Base-by-base conservation (phyloP, 139 green algal genomes). In the Asterochloris erici region DNA sequence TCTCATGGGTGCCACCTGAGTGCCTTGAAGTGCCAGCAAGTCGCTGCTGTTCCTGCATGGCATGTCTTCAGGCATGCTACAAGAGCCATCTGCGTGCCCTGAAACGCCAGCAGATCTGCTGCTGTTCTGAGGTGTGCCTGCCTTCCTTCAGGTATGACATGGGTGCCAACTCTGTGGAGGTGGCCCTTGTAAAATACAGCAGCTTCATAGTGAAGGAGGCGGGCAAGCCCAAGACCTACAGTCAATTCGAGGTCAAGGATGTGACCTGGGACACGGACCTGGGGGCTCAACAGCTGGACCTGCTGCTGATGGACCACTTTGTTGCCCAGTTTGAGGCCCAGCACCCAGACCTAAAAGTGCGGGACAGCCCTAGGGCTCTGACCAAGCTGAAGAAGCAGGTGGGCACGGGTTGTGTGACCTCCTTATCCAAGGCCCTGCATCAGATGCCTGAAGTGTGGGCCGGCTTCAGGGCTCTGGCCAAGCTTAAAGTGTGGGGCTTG, bases 241-340 rank as follows among this genome's bases (percentile, higher is more conserved):
- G 91, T 73, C 95, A 99, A 91, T 95, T 98, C 78, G 95, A 98
- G 85, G 92, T 98, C 21, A 86, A 91, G 63, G 96, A 98, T 81
- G 91, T 98, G 27, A 90, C 93, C 14, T 99, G 94, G 95, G 91
- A 96, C 83, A 89, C 88, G 0, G 77, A 84, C 24, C 60, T 97
- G n/a, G 97, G 96, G 27, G 89, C 87, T 47, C 94, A 97, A 66
- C 74, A 84, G 19, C 85, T 99, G 74, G 97, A 99, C 85, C 79
- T 88, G 78, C 73, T 90, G 64, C 89, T 99, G 70, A 79, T 96
- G 26, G 79, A 96, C n/a, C 93, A 99, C 87, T 98, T 99, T 91
- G 92, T 93, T 2, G 80, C 86, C 12, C 83, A 96, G 83, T 98
- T 98, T 85, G 82, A 94, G 19, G 83, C 86, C 23, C 93, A 98